Evolutionary conservation across 139 green algal species (phyloP).

Genomic region (Pycnococcus provasolii): DNA sequence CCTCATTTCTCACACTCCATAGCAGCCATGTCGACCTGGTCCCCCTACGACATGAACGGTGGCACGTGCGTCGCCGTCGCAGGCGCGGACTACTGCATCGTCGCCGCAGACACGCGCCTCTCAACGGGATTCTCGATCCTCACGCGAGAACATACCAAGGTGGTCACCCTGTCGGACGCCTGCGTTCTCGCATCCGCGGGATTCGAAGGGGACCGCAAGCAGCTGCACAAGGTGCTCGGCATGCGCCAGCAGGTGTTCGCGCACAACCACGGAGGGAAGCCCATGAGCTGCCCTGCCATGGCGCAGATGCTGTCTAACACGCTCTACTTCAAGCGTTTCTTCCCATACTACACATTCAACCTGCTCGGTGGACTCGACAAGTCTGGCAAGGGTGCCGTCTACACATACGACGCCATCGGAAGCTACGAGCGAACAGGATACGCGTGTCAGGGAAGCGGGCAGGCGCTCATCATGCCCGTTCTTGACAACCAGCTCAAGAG

Average conservation of each 20-base stretch:
- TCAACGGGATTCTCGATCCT: constrained; percentile 93
- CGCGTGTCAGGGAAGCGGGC: constrained; percentile 68
- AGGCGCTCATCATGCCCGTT: constrained; percentile 93
- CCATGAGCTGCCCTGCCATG: constrained; percentile 73
- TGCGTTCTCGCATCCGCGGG: constrained; percentile 78
- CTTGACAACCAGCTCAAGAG: constrained; percentile 97
- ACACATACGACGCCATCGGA: constrained; percentile 94
- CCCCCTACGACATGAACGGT: constrained; percentile 35
- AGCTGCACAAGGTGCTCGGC: constrained; percentile 85
- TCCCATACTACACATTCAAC: constrained; percentile 99
- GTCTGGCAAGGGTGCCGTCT: constrained; percentile 82
- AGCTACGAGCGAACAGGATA: constrained; percentile 66
- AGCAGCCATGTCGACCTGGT: background rate
- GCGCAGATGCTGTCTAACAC: constrained; percentile 96
- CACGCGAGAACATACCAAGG: constrained; percentile 67
- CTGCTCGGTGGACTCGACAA: constrained; percentile 82
- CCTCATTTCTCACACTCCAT: too few relatives aligned
- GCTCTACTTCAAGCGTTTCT: constrained; percentile 80
- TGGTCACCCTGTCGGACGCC: constrained; percentile 67
- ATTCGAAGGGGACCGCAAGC: constrained; percentile 75
- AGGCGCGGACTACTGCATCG: constrained; percentile 88
- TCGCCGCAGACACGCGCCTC: constrained; percentile 83
- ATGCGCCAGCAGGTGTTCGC: constrained; percentile 46
- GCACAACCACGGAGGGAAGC: constrained; percentile 51
- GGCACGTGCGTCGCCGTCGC: constrained; percentile 74